Base-by-base conservation (phyloP, 441 rosid genomes). In the Arabidopsis hybrid region DNA sequence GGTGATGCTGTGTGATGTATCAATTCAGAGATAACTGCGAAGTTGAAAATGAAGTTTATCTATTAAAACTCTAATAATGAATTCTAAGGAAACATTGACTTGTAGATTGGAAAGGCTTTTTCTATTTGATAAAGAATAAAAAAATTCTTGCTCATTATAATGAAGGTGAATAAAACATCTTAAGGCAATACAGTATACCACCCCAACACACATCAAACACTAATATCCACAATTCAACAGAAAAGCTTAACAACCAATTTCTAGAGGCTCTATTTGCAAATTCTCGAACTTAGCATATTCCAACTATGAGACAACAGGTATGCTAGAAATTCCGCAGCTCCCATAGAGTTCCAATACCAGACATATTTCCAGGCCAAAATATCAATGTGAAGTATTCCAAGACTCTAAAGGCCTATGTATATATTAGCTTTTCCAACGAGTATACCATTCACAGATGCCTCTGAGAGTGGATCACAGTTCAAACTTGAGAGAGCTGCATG, bases 361-460 rank as follows among this genome's bases (percentile, higher is more conserved):
- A 67, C 40, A 49, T 12, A 29, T 16, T 26, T 40, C 65, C 65
- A 40, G 18, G 50, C 52, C 60, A 16, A 47, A 51, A 17, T 29
- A 59, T 49, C 63, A 26, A 71, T 51, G 14, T 16, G 56, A 31
- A 42, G 29, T 42, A 63, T 29, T 18, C 10, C 34, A 51, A 63
- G 63, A 72, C 56, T 53, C 14, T 10, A 52, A 62, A 55, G 38
- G 43, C 64, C 34, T 46, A 38, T n/a, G 12, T 21, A 42, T 35
- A 50, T 65, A 59, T n/a, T 34, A 74, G 69, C 55, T 67, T 35
- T 57, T 68, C 69, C 67, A 18, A 58, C 57, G 42, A 50, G 75
- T 51, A 82, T 95, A 95, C 98, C 99, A 84, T 93, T 95, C 39
- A 96, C 97, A 79, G 97, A 86, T 51, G 98, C 99, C 89, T 93